phyloP scores from a whole-genome alignment of 2,329 filamentous ascomycete species.

The Xylaria arbuscula region DNA sequence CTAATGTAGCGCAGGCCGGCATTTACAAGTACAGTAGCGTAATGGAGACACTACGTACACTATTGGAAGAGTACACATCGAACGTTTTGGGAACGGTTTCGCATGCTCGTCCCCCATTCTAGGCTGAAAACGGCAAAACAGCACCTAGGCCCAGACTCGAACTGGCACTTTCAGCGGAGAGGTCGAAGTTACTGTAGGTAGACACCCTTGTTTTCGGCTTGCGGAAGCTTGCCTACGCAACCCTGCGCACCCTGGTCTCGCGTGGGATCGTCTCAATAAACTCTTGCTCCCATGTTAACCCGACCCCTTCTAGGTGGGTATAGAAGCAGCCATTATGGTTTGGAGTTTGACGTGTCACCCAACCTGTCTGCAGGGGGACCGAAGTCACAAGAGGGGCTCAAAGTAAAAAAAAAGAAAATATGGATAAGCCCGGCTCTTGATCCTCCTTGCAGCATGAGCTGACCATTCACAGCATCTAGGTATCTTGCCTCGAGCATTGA shows the following conservation, averaged over 20 bases:
- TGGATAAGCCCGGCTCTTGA: slow-evolving; percentile 25
- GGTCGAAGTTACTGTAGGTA: slow-evolving; percentile 25
- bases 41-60: background rate
- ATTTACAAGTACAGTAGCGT: background rate
- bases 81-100: slow-evolving; percentile 36
- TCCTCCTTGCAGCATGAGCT: slow-evolving; percentile 30
- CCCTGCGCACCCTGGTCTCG: slow-evolving; percentile 23
- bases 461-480: slow-evolving; percentile 22
- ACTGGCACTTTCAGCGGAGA: slow-evolving; percentile 9
- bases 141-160: slow-evolving; percentile 16
- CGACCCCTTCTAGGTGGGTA: slow-evolving; percentile 29
- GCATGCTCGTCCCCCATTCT: slow-evolving; percentile 27
- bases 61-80: slow-evolving; percentile 24
- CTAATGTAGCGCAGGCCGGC: slow-evolving; percentile 7
- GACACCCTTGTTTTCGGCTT: slow-evolving; percentile 32
- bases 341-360: slow-evolving; percentile 34
- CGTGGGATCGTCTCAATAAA: slow-evolving; percentile 39
- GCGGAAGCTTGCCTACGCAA: slow-evolving; percentile 36
- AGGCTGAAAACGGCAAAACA: slow-evolving; percentile 33
- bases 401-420: slow-evolving; percentile 17
- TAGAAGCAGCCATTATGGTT: slow-evolving; percentile 21
- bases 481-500: slow-evolving; percentile 8
- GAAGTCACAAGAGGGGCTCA: slow-evolving; percentile 15
- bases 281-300: slow-evolving; percentile 27
- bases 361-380: slow-evolving; percentile 11